Evolutionary conservation across 192 early-diverging fungal genomes (phyloP).

Genomic region (Cetraspora pellucida): DNA sequence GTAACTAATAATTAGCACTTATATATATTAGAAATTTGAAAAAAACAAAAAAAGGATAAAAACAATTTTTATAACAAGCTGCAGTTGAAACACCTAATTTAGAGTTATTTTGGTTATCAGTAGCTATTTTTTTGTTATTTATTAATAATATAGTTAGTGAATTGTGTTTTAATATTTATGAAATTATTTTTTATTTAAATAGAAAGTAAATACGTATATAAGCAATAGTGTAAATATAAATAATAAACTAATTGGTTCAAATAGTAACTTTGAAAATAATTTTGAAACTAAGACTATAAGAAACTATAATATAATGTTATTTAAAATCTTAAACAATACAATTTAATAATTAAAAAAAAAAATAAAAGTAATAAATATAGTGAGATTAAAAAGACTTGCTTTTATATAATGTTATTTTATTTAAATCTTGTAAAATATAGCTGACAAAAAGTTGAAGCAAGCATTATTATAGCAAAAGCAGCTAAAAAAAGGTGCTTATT

Average conservation of each 20-base stretch:
- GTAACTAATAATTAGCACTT: background rate
- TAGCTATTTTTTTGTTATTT: background rate
- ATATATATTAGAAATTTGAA: background rate
- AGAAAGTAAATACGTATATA: too few relatives aligned
- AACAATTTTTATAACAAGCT: background rate
- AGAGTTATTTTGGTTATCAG: background rate
- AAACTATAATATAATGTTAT: background rate
- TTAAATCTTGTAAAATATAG: background rate
- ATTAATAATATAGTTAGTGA: background rate
- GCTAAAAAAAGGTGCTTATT: background rate
- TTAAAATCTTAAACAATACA: background rate
- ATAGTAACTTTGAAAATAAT: background rate
- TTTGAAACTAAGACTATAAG: background rate
- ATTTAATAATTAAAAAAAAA: background rate
- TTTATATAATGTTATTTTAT: background rate
- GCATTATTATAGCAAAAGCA: background rate
- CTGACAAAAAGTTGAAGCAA: background rate
- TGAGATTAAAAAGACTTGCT: background rate
- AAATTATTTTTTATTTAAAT: background rate
- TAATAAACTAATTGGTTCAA: background rate
- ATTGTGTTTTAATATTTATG: background rate
- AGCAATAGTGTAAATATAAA: background rate
- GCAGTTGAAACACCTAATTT: background rate
- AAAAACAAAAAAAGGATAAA: background rate
- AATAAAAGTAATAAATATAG: background rate